Evolutionary conservation across 495 filamentous ascomycete species (phyloP).

Genomic region (Massariosphaeria phaeospora): DNA sequence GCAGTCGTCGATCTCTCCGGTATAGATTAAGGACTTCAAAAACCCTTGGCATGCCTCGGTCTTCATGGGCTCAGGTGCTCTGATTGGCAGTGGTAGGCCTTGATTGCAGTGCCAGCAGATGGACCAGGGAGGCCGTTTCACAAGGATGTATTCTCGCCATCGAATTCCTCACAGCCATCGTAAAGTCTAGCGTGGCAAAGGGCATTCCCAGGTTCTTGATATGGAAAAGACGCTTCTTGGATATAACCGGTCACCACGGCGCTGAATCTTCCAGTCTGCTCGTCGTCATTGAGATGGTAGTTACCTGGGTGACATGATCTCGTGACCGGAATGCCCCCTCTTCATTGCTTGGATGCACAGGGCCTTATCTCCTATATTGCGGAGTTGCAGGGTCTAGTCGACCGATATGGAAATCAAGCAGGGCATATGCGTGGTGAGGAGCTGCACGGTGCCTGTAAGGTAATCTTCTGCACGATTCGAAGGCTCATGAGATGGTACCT

Average conservation of each 20-base stretch:
- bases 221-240: background rate
- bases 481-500: background rate
- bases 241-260: too few relatives aligned
- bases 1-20: slow-evolving; percentile 18
- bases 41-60: slow-evolving; percentile 21
- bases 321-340: slow-evolving; percentile 1
- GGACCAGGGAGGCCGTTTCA: slow-evolving; percentile 5
- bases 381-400: slow-evolving; percentile 6
- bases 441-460: slow-evolving; percentile 13
- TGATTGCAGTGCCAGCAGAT: background rate
- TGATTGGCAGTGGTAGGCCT: slow-evolving; percentile 22
- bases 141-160: slow-evolving; percentile 10
- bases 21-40: slow-evolving; percentile 23
- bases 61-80: slow-evolving; percentile 1
- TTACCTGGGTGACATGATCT: background rate
- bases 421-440: slow-evolving; percentile 6
- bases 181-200: background rate
- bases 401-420: slow-evolving; percentile 13
- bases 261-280: too few relatives aligned
- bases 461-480: slow-evolving; percentile 3
- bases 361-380: slow-evolving; percentile 27
- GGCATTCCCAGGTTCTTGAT: background rate
- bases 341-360: background rate
- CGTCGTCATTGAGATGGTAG: too few relatives aligned
- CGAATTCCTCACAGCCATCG: background rate